Conservation (phyloP, 139 green algal genomes). For the Micractinium conductrix region DNA sequence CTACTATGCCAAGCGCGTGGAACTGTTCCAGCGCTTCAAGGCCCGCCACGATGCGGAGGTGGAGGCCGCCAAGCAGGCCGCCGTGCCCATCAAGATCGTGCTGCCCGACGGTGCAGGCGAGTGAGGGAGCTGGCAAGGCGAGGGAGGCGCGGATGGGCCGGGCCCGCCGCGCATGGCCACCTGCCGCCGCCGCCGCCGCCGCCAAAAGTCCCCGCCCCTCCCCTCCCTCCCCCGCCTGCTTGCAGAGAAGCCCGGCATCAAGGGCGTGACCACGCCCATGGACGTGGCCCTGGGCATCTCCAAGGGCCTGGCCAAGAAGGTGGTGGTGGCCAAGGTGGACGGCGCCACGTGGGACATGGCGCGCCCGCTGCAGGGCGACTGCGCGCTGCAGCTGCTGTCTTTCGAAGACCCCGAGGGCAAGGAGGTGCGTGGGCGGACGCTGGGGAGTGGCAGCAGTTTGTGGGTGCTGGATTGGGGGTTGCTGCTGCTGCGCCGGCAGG, state of each 20-base stretch:
- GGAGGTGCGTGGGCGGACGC: too few species aligned
- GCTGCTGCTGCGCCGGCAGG: too few species aligned
- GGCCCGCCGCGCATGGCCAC: not conserved
- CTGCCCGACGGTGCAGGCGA: slow-evolving; percentile 67
- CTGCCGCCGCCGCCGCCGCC: not conserved
- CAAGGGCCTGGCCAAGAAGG: slow-evolving; percentile 91
- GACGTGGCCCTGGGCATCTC: slow-evolving; percentile 92
- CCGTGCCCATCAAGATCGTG: slow-evolving; percentile 81
- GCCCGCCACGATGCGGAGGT: slow-evolving; percentile 62
- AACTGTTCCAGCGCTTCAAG: slow-evolving; percentile 88
- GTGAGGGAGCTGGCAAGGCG: not conserved
- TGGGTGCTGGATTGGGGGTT: too few species aligned
- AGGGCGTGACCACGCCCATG: slow-evolving; percentile 89
- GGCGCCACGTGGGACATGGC: slow-evolving; percentile 89
- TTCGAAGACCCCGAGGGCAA: slow-evolving; percentile 92
- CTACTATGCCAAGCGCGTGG: slow-evolving; percentile 88
- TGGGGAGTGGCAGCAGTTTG: too few species aligned
- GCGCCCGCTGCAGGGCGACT: slow-evolving; percentile 90
- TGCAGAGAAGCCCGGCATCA: slow-evolving; percentile 73
- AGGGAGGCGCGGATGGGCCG: not conserved
- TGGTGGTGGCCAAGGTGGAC: slow-evolving; percentile 87
- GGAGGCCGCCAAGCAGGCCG: slow-evolving; percentile 45
- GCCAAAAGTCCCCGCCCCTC: too few species aligned
- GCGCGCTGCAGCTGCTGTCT: slow-evolving; percentile 82
- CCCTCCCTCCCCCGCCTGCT: not conserved